A percentile compares a stretch with the other conserved stretches of the same genome.
These are phyloP conservation scores for Pichia rugopelliculosa DNA, from an alignment of 805 yeast species.

Conservation along the genomic window DNA sequence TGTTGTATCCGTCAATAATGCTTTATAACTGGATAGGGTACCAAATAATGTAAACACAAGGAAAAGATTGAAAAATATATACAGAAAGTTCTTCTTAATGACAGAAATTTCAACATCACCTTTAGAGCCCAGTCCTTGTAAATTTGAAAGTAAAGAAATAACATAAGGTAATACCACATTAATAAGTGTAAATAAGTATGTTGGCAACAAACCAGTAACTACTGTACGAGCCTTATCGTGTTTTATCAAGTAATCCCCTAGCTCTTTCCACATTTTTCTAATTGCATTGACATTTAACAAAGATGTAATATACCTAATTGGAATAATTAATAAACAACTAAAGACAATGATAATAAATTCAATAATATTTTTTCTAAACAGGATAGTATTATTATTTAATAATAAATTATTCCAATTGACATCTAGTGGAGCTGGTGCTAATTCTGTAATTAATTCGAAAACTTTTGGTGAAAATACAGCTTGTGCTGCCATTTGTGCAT, in stretches of 20 bases:
- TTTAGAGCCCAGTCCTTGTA: constrained; percentile 48
- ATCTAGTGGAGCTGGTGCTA: constrained; percentile 97
- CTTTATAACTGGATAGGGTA: constrained; percentile 52
- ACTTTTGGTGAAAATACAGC: constrained; percentile 89
- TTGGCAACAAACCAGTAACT: constrained; percentile 57
- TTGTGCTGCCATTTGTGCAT: constrained; percentile 97
- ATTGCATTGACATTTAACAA: constrained; percentile 50
- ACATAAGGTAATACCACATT: constrained; percentile 49
- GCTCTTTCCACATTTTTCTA: constrained; percentile 49
- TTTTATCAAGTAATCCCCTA: constrained; percentile 44
- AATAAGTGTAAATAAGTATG: constrained; percentile 48
- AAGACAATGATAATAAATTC: constrained; percentile 38
- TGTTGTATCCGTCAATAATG: constrained; percentile 50
- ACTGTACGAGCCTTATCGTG: constrained; percentile 47
- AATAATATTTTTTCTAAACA: constrained; percentile 27
- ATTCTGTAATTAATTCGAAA: constrained; percentile 67
- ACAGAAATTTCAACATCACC: constrained; percentile 54
- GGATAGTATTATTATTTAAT: constrained; percentile 32
- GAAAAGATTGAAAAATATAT: constrained; percentile 53
- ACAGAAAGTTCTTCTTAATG: constrained; percentile 51
- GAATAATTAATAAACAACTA: constrained; percentile 45
- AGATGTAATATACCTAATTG: constrained; percentile 50
- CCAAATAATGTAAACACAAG: constrained; percentile 57
- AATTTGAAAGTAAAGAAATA: constrained; percentile 40
- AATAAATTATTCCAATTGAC: constrained; percentile 67